Evolutionary conservation across 2,329 filamentous ascomycete genomes (phyloP), one percentile per base, ranked within the genome.

Genomic region (Knufia petricola): DNA sequence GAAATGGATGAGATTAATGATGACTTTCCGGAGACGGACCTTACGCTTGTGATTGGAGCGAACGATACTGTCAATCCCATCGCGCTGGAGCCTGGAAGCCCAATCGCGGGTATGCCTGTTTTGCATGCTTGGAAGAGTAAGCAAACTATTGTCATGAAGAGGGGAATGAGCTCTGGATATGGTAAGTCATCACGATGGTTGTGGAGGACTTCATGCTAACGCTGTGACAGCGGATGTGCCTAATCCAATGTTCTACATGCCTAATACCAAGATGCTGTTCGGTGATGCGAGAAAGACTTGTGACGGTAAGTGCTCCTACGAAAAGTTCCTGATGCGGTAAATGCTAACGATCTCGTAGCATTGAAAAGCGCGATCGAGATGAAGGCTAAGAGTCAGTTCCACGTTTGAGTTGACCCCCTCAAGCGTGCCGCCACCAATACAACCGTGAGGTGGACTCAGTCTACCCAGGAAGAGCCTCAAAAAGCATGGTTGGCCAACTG

Each of bases 1-100:
- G 87, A 95, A 68, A 94, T 94, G 87, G 88, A 94, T 58, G 88
- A 95, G 70, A 94, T 94, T 69, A 95, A 94, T 64, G 87, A 94
- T 54, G 87, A 94, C 60, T 95, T 94, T 64, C 66, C 74, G 4
- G 84, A 92, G 23, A 94, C 88, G 0, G 88, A 94, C 59, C 73
- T 94, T 8, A 88, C 86, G 0, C 77, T 94, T 2, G 87, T 94
- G 0, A 94, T 94, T 60, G 88, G 88, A 2, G 88, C 88, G 7
- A 94, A 95, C 58, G 88, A 95, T 59, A 94, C 88, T 0, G 88
- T 94, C 31, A 94, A 95, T 60, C 88, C 88, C 0, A 90, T 90
- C 59, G 87, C 88, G 0, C 69, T 94, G 55, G 86, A 94, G 63
- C 82, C 84, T 3, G 85, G 85, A 26, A 87, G 82, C 51, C 77